Conservation (phyloP, 148 eudicot genomes). For the Beta vulgaris region DNA sequence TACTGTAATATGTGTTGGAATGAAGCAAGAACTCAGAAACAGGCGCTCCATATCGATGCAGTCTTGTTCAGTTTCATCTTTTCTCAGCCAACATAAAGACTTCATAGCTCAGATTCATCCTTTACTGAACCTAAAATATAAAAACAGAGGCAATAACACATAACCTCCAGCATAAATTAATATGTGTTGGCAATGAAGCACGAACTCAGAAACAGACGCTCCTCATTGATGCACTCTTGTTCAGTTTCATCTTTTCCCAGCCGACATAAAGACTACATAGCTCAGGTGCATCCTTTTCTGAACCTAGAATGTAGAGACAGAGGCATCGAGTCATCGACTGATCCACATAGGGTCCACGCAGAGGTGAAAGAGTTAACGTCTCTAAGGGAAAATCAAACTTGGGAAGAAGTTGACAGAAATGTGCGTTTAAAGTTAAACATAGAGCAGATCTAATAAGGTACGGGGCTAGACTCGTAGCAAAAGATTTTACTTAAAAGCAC, state of each 20-base stretch:
- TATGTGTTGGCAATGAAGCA: not conserved
- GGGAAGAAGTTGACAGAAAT: not conserved
- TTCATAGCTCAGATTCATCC: not conserved
- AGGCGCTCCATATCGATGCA: not conserved
- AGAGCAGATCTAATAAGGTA: not conserved
- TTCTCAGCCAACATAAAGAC: not conserved
- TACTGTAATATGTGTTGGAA: not conserved
- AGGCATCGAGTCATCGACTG: not conserved
- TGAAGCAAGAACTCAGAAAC: not conserved
- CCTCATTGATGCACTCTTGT: not conserved
- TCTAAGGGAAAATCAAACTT: not conserved
- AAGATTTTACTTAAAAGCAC: not conserved
- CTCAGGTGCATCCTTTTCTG: not conserved
- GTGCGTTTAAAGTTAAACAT: not conserved
- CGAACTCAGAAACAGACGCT: not conserved
- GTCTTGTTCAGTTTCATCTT: constrained; percentile 1
- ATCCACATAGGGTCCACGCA: not conserved
- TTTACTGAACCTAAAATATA: not conserved
- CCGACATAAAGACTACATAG: not conserved
- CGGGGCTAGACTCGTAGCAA: not conserved
- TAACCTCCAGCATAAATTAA: not conserved
- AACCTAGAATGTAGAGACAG: not conserved
- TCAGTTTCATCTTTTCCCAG: not conserved
- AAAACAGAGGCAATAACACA: not conserved
- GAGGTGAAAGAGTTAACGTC: not conserved